phyloP scores from a whole-genome alignment of 2,329 filamentous ascomycete genomes.

The Calonectria ilicicola region DNA sequence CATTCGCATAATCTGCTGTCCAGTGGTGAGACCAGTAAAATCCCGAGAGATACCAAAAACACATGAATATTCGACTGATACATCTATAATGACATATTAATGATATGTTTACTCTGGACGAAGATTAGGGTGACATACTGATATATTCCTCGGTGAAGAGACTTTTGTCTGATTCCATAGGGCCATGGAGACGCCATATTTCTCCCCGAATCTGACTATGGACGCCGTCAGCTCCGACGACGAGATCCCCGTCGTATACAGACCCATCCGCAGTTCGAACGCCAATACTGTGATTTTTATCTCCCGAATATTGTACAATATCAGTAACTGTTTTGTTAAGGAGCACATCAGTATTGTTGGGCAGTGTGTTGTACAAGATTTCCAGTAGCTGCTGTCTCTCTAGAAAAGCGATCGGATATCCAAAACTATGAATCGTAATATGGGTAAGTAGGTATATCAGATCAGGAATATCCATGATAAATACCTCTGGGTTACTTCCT shows the following conservation, averaged over 20 bases:
- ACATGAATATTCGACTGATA: background rate
- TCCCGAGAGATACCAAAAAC: background rate
- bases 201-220: background rate
- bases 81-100: background rate
- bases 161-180: conserved; percentile 14
- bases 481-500: no score
- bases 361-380: background rate
- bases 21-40: background rate
- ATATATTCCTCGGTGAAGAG: no score
- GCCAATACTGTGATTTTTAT: background rate
- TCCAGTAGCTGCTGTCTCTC: background rate
- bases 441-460: no score
- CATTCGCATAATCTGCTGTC: background rate
- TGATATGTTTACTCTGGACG: no score
- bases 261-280: background rate
- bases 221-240: background rate
- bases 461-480: no score
- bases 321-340: background rate
- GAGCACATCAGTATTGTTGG: background rate
- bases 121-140: background rate
- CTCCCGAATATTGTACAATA: background rate
- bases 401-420: background rate
- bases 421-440: no score
- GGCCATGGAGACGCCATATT: background rate
- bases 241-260: background rate